These are phyloP conservation scores for Dictyostelium citrinum DNA, from an alignment of 78 protist genomes.

Conservation along the genomic window DNA sequence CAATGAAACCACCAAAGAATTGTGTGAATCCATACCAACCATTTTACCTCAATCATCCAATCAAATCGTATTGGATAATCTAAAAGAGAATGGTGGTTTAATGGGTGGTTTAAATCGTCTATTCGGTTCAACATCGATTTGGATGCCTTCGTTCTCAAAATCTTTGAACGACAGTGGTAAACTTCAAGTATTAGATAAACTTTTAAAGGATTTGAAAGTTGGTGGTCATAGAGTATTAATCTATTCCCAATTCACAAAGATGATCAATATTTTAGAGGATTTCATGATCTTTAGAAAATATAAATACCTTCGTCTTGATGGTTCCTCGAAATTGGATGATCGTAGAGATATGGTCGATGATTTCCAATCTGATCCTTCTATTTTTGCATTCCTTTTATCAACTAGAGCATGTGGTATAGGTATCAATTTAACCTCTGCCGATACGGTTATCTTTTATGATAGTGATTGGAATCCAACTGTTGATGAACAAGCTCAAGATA, in stretches of 20 bases:
- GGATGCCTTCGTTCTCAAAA: slow-evolving; percentile 72
- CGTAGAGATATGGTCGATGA: slow-evolving; percentile 90
- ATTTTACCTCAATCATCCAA: background rate
- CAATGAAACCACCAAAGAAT: background rate
- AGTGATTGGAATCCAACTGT: slow-evolving; percentile 97
- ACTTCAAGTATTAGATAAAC: slow-evolving; percentile 80
- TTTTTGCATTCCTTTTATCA: slow-evolving; percentile 91
- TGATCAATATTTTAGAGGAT: slow-evolving; percentile 93
- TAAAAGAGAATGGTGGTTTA: slow-evolving; percentile 11
- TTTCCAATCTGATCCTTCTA: slow-evolving; percentile 82
- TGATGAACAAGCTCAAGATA: slow-evolving; percentile 96
- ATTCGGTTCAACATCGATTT: slow-evolving; percentile 57
- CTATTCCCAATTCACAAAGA: slow-evolving; percentile 94
- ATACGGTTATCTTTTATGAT: slow-evolving; percentile 98
- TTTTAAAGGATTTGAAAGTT: slow-evolving; percentile 71
- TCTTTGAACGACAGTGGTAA: slow-evolving; percentile 85
- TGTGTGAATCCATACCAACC: background rate
- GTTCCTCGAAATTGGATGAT: slow-evolving; percentile 84
- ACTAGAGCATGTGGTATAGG: slow-evolving; percentile 99
- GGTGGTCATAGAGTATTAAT: slow-evolving; percentile 93
- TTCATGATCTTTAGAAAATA: slow-evolving; percentile 72
- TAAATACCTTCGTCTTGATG: slow-evolving; percentile 93
- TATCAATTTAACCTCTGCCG: slow-evolving; percentile 98
- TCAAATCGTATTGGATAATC: background rate
- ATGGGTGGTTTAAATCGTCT: slow-evolving; percentile 6